Conservation (phyloP, 352 stramenopile species). For the Achlya hypogyna region DNA sequence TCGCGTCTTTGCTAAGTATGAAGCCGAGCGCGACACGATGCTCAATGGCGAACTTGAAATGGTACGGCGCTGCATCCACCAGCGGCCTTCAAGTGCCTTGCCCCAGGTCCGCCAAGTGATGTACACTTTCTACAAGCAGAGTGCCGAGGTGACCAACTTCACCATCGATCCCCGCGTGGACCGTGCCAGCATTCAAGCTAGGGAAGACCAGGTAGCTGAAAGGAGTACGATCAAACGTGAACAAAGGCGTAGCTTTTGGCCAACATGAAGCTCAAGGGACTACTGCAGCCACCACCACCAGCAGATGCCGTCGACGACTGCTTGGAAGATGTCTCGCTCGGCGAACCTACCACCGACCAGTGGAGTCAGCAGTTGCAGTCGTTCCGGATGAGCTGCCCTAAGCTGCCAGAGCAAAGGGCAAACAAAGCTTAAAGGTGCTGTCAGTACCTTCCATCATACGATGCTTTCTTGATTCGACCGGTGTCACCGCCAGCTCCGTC, state of each 20-base stretch:
- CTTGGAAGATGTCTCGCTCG: neutral
- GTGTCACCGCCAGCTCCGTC: too few relatives aligned
- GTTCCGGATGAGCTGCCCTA: neutral
- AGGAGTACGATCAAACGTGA: neutral
- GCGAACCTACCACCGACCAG: neutral
- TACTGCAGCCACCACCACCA: neutral
- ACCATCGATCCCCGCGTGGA: constrained; percentile 46
- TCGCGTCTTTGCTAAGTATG: constrained; percentile 67
- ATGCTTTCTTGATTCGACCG: too few relatives aligned
- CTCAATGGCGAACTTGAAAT: constrained; percentile 69
- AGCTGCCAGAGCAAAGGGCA: neutral
- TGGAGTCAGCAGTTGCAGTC: neutral
- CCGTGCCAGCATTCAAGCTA: constrained; percentile 33
- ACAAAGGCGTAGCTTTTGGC: neutral
- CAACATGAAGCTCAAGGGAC: neutral
- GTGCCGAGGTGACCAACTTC: constrained; percentile 59
- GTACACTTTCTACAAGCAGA: constrained; percentile 69
- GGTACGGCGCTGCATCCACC: neutral
- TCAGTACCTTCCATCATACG: too few relatives aligned
- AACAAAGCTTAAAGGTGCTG: too few relatives aligned
- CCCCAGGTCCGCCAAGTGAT: constrained; percentile 58
- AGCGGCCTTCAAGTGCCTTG: neutral
- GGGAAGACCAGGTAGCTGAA: constrained; percentile 31
- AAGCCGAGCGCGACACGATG: constrained; percentile 68
- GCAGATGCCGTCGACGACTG: neutral